These are phyloP conservation scores for Chrysoporthe cubensis DNA, from an alignment of 2,329 filamentous ascomycete genomes.

Conservation along the genomic window DNA sequence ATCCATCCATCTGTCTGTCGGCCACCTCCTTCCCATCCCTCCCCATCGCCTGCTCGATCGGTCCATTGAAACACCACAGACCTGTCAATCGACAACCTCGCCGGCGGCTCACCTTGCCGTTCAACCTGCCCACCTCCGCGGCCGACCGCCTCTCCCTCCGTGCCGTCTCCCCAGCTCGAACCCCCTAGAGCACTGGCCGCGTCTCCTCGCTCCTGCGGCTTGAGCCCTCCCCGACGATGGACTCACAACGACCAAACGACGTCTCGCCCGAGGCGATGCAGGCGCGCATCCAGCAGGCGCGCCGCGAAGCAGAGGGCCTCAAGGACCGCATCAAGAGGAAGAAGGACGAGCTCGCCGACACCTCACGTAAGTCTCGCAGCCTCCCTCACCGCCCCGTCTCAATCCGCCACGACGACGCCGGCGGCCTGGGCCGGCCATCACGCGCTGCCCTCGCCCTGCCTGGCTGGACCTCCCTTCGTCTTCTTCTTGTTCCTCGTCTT, in stretches of 20 bases:
- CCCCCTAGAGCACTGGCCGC: slow-evolving; percentile 28
- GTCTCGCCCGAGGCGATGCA: slow-evolving; percentile 82
- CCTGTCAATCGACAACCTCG: slow-evolving; percentile 6
- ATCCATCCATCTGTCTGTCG: slow-evolving; percentile 13
- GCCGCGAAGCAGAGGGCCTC: slow-evolving; percentile 94
- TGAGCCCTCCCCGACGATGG: slow-evolving; percentile 46
- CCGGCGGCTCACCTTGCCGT: slow-evolving; percentile 8
- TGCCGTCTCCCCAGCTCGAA: slow-evolving; percentile 16
- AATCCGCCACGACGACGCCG: not conserved
- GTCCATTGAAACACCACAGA: slow-evolving; percentile 6
- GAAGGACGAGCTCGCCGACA: slow-evolving; percentile 99
- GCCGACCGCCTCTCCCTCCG: slow-evolving; percentile 6
- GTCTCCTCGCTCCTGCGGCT: slow-evolving; percentile 25
- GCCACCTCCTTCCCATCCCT: slow-evolving; percentile 23
- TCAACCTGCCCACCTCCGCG: slow-evolving; percentile 3
- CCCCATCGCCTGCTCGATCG: slow-evolving; percentile 17
- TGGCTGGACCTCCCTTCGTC: slow-evolving; percentile 19
- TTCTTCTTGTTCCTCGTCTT: slow-evolving; percentile 7
- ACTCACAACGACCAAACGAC: slow-evolving; percentile 61
- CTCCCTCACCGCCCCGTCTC: slow-evolving; percentile 14
- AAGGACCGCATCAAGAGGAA: slow-evolving; percentile 99
- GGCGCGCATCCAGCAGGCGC: slow-evolving; percentile 87
- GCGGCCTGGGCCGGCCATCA: slow-evolving; percentile 7
- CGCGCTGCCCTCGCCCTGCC: slow-evolving; percentile 1
- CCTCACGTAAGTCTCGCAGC: slow-evolving; percentile 75